A percentile compares a stretch with the other conserved stretches of the same genome.
Conservation (phyloP, 176 grass and related monocot genomes). For the Typha latifolia region DNA sequence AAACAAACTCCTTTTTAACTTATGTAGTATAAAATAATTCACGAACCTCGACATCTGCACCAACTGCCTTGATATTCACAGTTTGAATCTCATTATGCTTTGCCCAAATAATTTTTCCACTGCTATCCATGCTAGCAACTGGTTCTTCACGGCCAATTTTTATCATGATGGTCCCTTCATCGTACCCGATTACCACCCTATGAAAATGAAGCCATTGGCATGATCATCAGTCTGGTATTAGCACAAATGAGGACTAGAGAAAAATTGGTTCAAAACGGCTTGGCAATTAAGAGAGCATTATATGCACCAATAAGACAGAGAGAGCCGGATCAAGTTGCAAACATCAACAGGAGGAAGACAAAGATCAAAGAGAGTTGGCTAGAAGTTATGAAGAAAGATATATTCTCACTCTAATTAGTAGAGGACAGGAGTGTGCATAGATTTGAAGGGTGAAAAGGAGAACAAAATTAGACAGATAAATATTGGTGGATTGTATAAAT, state of each 20-base stretch:
- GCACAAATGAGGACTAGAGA: neutral
- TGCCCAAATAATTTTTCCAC: constrained; percentile 57
- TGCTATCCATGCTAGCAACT: constrained; percentile 60
- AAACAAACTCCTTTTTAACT: constrained; percentile 9
- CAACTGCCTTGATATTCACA: constrained; percentile 27
- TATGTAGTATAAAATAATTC: neutral
- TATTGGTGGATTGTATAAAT: neutral
- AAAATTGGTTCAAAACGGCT: neutral
- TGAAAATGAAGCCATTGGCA: neutral
- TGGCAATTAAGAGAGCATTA: too few species aligned
- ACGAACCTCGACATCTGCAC: constrained; percentile 20
- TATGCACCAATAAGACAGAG: too few species aligned
- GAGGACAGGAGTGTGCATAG: too few species aligned
- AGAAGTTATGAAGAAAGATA: too few species aligned
- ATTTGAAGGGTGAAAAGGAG: neutral
- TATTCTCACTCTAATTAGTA: too few species aligned
- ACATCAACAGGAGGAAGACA: too few species aligned
- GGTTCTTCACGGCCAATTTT: constrained; percentile 61
- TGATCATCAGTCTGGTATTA: neutral
- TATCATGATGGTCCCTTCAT: constrained; percentile 78
- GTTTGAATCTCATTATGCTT: constrained; percentile 42
- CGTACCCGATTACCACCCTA: constrained; percentile 50
- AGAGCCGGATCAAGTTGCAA: too few species aligned
- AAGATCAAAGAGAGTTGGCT: too few species aligned
- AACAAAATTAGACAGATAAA: neutral